Evolutionary conservation across 1,284 basidiomycete genomes (phyloP), one percentile per base, ranked within the genome.

Genomic region (Tilletia indica): DNA sequence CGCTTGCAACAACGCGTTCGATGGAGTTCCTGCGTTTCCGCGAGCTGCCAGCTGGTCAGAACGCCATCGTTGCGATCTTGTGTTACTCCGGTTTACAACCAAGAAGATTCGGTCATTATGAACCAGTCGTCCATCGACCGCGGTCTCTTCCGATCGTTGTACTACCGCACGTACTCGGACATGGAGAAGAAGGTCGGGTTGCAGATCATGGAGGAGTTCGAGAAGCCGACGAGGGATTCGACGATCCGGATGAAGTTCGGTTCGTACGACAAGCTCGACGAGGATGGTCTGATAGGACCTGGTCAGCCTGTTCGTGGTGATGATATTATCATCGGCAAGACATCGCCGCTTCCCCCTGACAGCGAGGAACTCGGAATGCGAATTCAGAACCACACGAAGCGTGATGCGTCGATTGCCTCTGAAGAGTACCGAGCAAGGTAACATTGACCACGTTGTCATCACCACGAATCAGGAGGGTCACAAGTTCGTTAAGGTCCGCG

Each of bases 51-150:
- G 96, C 96, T 14, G 97, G 96, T 21, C 94, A 97, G 86, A 99
- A 99, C 83, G 94, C 95, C 64, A 94, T 98, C 76, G 95, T 99
- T 66, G 96, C 97, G 3, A 99, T 99, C 84, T 87, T 99, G 68
- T 98, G 95, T 83, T 99, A 99, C 86, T 97, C 94, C 78, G 96
- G 96, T 45, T 45, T 99, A 99, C 87, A 99, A 99, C 86, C 97
- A 99, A 86, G 97, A 99, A 90, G 97, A 99, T 89, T 99, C 97
- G 77, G 96, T 99, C 85, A 99, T 99, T 86, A 97, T 99, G 96
- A 99, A 99, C 85, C 96, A 99, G 86, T 94, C 92, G 77, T 97
- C 96, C 25, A 93, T 99, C 81, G 96, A 99, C 83, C 92, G 97
- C 71, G 96, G 97, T 73, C 88, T 99, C 47, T 99, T 99, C 91